Evolutionary conservation across 1,284 basidiomycete genomes (phyloP).

Genomic region (Neonothopanus nambi): DNA sequence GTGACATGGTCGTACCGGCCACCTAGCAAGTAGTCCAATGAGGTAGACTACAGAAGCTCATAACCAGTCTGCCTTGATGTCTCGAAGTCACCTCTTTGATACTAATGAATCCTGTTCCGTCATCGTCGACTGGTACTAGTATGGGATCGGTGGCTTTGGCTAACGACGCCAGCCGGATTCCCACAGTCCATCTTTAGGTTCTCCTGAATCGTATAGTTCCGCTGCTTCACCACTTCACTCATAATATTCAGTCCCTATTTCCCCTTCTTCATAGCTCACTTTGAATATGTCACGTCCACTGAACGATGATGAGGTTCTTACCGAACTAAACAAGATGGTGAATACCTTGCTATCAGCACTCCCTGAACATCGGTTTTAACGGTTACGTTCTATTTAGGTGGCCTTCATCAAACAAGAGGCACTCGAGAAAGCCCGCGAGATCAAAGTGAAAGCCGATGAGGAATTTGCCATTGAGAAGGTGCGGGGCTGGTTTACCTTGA

Average conservation of each 20-base stretch:
- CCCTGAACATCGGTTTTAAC: no score
- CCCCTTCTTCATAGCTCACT: background rate
- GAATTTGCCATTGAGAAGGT: slow-evolving; percentile 98
- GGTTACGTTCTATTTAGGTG: slow-evolving; percentile 52
- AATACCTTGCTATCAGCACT: background rate
- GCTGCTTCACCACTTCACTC: no score
- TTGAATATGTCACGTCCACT: slow-evolving; percentile 67
- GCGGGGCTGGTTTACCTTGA: background rate
- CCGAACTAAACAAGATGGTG: slow-evolving; percentile 99
- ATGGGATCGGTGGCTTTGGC: no score
- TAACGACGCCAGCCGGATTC: no score
- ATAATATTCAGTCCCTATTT: no score
- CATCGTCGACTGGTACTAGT: no score
- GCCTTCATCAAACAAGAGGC: slow-evolving; percentile 98
- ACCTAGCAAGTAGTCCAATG: slow-evolving; percentile 51
- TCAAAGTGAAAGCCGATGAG: slow-evolving; percentile 94
- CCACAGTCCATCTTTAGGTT: no score
- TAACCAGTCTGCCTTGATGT: no score
- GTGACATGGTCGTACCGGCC: slow-evolving; percentile 30
- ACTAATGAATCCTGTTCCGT: no score
- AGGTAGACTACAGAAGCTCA: slow-evolving; percentile 38
- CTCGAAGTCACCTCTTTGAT: no score
- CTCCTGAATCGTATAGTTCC: no score
- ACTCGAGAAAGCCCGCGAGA: slow-evolving; percentile 94
- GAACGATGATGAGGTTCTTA: slow-evolving; percentile 95